Conservation (phyloP, 2,329 filamentous ascomycete species). For the Coniochaeta prunicola region DNA sequence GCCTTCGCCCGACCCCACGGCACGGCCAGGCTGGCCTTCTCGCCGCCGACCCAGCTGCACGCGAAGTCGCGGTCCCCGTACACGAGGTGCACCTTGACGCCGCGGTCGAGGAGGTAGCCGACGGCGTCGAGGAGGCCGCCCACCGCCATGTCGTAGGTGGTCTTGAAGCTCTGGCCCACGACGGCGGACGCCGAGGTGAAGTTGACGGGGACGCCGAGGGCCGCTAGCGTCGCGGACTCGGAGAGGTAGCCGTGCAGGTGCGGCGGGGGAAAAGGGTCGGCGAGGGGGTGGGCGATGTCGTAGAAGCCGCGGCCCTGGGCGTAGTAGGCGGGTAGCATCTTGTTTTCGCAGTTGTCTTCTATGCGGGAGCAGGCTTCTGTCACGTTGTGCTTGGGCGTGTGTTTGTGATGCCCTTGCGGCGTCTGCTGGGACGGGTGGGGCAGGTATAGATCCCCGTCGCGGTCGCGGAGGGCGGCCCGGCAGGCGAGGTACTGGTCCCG, state of each 20-base stretch:
- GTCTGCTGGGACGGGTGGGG: background rate
- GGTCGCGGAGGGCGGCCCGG: slow-evolving; percentile 23
- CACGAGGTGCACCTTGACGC: slow-evolving; percentile 48
- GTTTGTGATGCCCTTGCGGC: background rate
- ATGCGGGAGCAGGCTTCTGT: slow-evolving; percentile 24
- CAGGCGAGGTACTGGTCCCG: slow-evolving; percentile 45
- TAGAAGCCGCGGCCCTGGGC: slow-evolving; percentile 42
- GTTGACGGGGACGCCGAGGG: slow-evolving; percentile 53
- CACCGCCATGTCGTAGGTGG: slow-evolving; percentile 22
- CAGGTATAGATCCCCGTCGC: background rate
- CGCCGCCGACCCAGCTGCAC: slow-evolving; percentile 51
- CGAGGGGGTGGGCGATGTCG: slow-evolving; percentile 44
- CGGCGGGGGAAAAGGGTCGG: slow-evolving; percentile 43
- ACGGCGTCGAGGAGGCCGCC: slow-evolving; percentile 34
- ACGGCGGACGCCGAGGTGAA: slow-evolving; percentile 37
- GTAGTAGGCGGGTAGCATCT: slow-evolving; percentile 17
- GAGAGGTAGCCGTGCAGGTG: slow-evolving; percentile 51
- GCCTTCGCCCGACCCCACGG: slow-evolving; percentile 30
- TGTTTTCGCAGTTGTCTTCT: slow-evolving; percentile 24
- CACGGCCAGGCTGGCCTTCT: slow-evolving; percentile 40
- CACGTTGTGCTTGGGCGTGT: slow-evolving; percentile 1
- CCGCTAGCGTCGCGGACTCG: slow-evolving; percentile 46
- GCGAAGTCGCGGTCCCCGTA: slow-evolving; percentile 53
- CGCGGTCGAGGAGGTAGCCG: slow-evolving; percentile 45
- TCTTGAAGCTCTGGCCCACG: slow-evolving; percentile 36